These are phyloP conservation scores for Ustilago xerochloae DNA, from an alignment of 1,284 basidiomycete genomes.

Conservation along the genomic window DNA sequence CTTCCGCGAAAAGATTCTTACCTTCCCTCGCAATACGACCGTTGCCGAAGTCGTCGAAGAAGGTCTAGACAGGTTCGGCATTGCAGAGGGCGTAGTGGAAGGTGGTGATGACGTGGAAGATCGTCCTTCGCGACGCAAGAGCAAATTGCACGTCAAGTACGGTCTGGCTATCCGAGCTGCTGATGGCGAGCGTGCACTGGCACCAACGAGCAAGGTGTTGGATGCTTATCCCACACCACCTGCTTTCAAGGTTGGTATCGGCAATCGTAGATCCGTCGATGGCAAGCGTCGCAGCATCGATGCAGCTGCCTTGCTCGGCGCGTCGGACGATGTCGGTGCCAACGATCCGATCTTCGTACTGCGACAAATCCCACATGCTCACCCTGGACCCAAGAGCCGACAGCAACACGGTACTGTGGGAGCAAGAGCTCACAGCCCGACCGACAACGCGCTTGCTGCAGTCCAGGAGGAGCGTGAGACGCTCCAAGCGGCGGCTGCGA, in stretches of 20 bases:
- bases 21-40: constrained; percentile 88
- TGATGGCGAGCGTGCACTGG: constrained; percentile 48
- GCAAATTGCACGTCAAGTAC: constrained; percentile 82
- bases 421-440: constrained; percentile 45
- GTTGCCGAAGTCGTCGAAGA: constrained; percentile 96
- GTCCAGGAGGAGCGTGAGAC: constrained; percentile 68
- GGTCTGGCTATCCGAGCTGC: constrained; percentile 72
- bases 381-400: constrained; percentile 15
- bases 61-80: constrained; percentile 89
- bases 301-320: constrained; percentile 75
- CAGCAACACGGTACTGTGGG: constrained; percentile 8
- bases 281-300: constrained; percentile 89
- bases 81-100: constrained; percentile 92
- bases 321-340: constrained; percentile 77
- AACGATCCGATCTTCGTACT: constrained; percentile 91
- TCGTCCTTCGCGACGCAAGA: constrained; percentile 82
- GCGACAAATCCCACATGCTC: constrained; percentile 52
- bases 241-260: constrained; percentile 72
- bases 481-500: constrained; percentile 2
- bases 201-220: constrained; percentile 68
- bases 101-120: constrained; percentile 97
- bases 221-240: constrained; percentile 81
- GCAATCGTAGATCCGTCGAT: constrained; percentile 78
- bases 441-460: constrained; percentile 65
- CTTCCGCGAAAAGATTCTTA: constrained; percentile 61